Conservation (phyloP, 768 basidiomycete genomes). For the Vararia minispora region DNA sequence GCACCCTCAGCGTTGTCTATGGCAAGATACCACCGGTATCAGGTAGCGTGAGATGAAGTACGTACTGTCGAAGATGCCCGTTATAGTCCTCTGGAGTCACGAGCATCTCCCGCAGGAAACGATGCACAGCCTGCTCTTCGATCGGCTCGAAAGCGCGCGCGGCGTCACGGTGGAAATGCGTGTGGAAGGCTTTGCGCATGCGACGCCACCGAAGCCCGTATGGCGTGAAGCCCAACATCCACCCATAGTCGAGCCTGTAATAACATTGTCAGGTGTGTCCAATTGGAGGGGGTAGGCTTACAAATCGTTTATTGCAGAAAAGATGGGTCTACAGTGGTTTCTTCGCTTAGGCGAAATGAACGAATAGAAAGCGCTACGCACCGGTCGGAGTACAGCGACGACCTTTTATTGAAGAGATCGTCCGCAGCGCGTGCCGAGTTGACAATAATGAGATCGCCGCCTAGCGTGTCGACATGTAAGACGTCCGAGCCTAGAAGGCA, state of each 20-base stretch:
- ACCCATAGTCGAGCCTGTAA: conserved; percentile 31
- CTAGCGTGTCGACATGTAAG: conserved; percentile 13
- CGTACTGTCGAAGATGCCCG: conserved; percentile 26
- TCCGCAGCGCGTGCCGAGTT: conserved; percentile 14
- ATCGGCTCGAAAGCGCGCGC: conserved; percentile 20
- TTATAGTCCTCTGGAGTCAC: conserved; percentile 28
- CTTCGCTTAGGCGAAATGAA: too few species aligned
- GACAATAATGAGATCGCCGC: conserved; percentile 13
- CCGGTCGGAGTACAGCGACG: conserved; percentile 13
- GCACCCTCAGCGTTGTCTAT: neutral
- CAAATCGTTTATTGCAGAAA: too few species aligned
- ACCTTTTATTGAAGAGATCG: conserved; percentile 18
- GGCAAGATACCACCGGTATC: neutral
- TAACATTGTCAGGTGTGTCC: too few species aligned
- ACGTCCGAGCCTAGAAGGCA: conserved; percentile 14
- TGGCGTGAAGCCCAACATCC: conserved; percentile 27
- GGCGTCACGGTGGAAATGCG: conserved; percentile 28
- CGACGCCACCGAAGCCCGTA: conserved; percentile 31
- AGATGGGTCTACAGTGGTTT: too few species aligned
- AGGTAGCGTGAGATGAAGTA: neutral
- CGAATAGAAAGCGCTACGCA: too few species aligned
- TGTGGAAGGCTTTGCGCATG: conserved; percentile 28
- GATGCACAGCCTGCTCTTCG: conserved; percentile 20
- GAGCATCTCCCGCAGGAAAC: conserved; percentile 22
- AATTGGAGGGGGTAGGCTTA: too few species aligned